Evolutionary conservation across 1,284 basidiomycete genomes (phyloP), one percentile per base, ranked within the genome.

Genomic region (Erythrobasidium hasegawianum): DNA sequence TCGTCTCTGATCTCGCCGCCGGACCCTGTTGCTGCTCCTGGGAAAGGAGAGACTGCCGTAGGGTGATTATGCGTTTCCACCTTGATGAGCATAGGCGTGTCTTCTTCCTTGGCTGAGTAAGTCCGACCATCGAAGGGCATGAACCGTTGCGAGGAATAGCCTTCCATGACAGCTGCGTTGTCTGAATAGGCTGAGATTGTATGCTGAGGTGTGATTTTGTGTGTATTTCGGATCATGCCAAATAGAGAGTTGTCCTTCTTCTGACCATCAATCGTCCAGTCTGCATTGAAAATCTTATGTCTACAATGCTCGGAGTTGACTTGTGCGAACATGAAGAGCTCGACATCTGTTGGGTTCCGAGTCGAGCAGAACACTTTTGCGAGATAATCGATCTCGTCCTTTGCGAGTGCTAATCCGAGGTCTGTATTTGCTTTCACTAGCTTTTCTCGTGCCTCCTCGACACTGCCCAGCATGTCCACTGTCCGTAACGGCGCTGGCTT

Each of bases 1-100:
- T 99, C 95, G 77, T 99, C 95, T 66, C 95, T 85, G 73, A 98
- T 98, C 79, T 99, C 95, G 38, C 95, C 95, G 20, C 96, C 95
- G 0, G 95, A 97, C 27, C 95, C 95, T 2, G 95, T 98, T 0
- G 95, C 94, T 0, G 96, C 95, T 47, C 95, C 95, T 3, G 95
- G 92, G 78, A 89, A 98, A 0, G 96, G 96, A 2, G 95, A 98
- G 13, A 98, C 93, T 3, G 95, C 96, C 2, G 95, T 98, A 1
- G 96, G 95, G 76, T 98, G 96, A 78, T 99, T 99, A 79, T 99
- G 95, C 8, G 96, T 99, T 79, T 98, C 96, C 68, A 98, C 96
- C 80, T 99, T 99, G 81, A 94, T 86, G 43, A 98, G 83, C 70
- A 98, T 89, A 10, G 87, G 90, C 81, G 90, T 89, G n/a, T 86